phyloP scores from a whole-genome alignment of 2,329 filamentous ascomycete species.

The Calonectria pseudoturangicola region DNA sequence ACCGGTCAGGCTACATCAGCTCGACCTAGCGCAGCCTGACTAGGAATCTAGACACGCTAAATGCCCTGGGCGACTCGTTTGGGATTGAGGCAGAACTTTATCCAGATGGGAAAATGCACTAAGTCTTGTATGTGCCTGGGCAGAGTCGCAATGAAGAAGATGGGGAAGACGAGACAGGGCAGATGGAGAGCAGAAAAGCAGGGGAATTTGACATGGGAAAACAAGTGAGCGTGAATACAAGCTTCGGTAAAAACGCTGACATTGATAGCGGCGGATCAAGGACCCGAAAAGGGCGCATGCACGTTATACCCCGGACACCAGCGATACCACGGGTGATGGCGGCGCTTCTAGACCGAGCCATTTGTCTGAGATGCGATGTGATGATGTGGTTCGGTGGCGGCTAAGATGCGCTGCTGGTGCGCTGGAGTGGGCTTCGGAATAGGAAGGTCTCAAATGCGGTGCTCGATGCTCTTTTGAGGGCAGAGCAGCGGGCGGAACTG shows the following conservation, averaged over 20 bases:
- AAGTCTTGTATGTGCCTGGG: constrained; percentile 37
- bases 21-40: constrained; percentile 28
- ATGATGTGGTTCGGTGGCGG: constrained; percentile 28
- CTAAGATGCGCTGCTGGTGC: constrained; percentile 20
- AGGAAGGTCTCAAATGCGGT: constrained; percentile 30
- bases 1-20: constrained; percentile 12
- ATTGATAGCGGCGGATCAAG: not conserved
- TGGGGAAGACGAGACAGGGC: constrained; percentile 33
- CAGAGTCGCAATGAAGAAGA: constrained; percentile 33
- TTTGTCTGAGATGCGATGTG: constrained; percentile 29
- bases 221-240: not conserved
- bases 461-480: constrained; percentile 2
- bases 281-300: constrained; percentile 22
- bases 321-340: not conserved
- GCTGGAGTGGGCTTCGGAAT: constrained; percentile 26
- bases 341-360: constrained; percentile 37
- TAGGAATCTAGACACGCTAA: constrained; percentile 37
- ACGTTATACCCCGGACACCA: constrained; percentile 16
- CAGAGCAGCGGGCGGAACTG: not conserved
- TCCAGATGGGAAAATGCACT: constrained; percentile 44
- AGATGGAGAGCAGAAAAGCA: constrained; percentile 26
- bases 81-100: constrained; percentile 50
- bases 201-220: constrained; percentile 7
- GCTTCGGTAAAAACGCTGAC: not conserved
- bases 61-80: constrained; percentile 39